Percentiles rank a stretch among this genome's conserved stretches.
Conservation (phyloP, 768 basidiomycete genomes). For the Hygrocybe punicea region DNA sequence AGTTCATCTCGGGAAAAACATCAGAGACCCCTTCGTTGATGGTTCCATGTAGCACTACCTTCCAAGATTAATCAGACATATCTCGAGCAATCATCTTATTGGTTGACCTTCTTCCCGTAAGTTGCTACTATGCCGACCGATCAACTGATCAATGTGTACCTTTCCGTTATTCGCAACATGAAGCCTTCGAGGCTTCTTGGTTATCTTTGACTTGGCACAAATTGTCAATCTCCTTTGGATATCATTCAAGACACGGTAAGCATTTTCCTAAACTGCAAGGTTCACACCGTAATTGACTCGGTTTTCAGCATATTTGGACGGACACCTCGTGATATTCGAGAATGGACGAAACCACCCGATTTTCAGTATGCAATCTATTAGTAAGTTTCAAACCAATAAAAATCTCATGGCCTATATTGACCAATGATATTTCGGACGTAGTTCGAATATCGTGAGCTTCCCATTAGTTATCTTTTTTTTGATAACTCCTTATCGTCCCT, state of each 20-base stretch:
- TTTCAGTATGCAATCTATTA: slow-evolving; percentile 86
- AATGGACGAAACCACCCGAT: slow-evolving; percentile 87
- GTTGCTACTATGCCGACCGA: slow-evolving; percentile 24
- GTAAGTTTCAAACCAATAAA: slow-evolving; percentile 40
- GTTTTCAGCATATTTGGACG: slow-evolving; percentile 68
- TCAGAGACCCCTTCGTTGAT: neutral
- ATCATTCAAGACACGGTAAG: slow-evolving; percentile 78
- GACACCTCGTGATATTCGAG: slow-evolving; percentile 84
- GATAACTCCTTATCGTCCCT: slow-evolving; percentile 8
- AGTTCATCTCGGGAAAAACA: slow-evolving; percentile 17
- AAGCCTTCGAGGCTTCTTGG: slow-evolving; percentile 90
- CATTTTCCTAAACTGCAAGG: neutral
- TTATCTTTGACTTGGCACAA: slow-evolving; percentile 93
- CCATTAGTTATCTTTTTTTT: slow-evolving; percentile 1
- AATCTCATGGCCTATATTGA: neutral
- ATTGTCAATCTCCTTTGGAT: slow-evolving; percentile 85
- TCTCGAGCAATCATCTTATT: slow-evolving; percentile 86
- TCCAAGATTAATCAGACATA: slow-evolving; percentile 79
- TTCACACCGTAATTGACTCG: neutral
- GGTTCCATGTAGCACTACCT: slow-evolving; percentile 52
- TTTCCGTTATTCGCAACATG: neutral
- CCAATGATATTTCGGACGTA: slow-evolving; percentile 13
- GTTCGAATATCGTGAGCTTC: slow-evolving; percentile 57
- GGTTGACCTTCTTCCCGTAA: slow-evolving; percentile 94
- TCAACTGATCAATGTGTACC: neutral